Base-by-base conservation (phyloP, 257 asterid genomes). In the Solanum infundibuliforme region DNA sequence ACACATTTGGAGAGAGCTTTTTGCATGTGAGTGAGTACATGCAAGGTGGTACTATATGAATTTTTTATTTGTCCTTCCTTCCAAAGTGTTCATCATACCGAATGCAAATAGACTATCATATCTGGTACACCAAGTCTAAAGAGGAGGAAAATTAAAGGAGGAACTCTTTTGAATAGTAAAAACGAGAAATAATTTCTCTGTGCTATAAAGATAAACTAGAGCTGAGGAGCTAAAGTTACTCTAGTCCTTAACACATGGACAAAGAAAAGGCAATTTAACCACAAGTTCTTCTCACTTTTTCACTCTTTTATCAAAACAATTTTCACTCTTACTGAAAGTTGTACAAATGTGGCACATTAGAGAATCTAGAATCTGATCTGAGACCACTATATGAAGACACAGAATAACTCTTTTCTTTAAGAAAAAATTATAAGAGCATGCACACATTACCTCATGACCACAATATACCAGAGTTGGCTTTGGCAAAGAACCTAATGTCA, bases 381-480 rank as follows among this genome's bases (percentile, higher is more conserved):
- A 82, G 69, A 82, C n/a, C 85, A 46, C 29, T 43, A 29, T 46
- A 82, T 48, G 69, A 76, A 29, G 69, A 79, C 36, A 79, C 41
- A 31, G 36, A 38, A 82, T 82, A 48, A 48, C 12, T 46, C 43
- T 82, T 18, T 48, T 60, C 72, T 58, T 69, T 32, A 3, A 10
- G 41, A 68, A 75, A 83, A 68, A 23, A 7, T 86, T 71, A 69
- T 8, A 55, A 83, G 82, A 75, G 11, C 83, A 34, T 74, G 46
- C 34, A 43, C 21, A 87, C 38, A 72, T 91, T 92, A 96, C 99
- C 98, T 96, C 99, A 71, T 96, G 98, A 87, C 98, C 99, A 90
- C 99, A 95, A 88, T 90, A 96, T 21, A 96, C 98, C 89, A 87
- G 93, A 87, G 99, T 96, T 83, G 95, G 98, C 92, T 95, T 94